Base-by-base conservation (phyloP, 805 yeast genomes). In the Kregervanrija delftensis region DNA sequence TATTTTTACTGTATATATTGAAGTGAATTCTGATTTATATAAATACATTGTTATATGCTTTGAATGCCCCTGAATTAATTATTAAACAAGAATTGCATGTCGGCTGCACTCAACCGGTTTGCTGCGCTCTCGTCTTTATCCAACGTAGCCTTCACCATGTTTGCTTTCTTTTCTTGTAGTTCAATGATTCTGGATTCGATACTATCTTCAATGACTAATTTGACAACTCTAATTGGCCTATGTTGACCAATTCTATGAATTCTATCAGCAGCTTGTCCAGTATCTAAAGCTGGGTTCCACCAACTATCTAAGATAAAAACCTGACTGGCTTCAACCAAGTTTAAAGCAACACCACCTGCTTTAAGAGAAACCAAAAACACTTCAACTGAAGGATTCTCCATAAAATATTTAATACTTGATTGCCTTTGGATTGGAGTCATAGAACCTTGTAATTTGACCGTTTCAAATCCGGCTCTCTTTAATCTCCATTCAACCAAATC, bases 261-360 rank as follows among this genome's bases (percentile, higher is more conserved):
- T 67, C 99, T 80, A 64, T 93, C 99, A 65, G 96, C 96, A 41
- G 95, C 83, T 63, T 93, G 99, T 2, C 66, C 66, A 89, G 97
- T 93, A 63, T 93, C 99, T 8, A 91, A 93, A 53, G 95, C 85
- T 1, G 98, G 98, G 61, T 93, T 95, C 98, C 99, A 93, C 99
- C 99, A 93, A 33, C 98, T 98, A 57, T 93, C 99, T 71, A 93
- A 72, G 38, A 93, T 73, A 54, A 93, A 93, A 39, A 93, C 98
- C 58, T 91, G 98, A 2, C 95, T 89, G 0, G 99, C 98, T 58
- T 95, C 99, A 58, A 96, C 91, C 51, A 93, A 71, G 61, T 93
- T 93, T 52, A 93, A 72, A 0, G 99, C 99, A 37, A 93, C 99
- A 67, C 99, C 99, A 53, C 99, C 99, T 0, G 99, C 99, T 60